Evolutionary conservation across 176 grass and related monocot genomes (phyloP).

Genomic region (Puccinellia tenuiflora): DNA sequence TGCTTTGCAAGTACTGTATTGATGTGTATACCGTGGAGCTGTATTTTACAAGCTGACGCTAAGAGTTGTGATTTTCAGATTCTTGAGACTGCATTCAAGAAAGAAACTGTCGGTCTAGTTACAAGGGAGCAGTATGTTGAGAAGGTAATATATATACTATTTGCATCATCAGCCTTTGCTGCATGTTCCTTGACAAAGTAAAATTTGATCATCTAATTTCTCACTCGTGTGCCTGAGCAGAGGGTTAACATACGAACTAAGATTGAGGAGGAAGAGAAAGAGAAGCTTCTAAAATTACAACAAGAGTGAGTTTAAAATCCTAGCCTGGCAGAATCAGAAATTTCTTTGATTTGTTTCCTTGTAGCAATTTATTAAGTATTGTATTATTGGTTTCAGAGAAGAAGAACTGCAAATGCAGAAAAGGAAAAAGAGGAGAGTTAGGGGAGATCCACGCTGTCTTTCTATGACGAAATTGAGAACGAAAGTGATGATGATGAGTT

Average conservation of each 20-base stretch:
- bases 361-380: conserved; percentile 4
- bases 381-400: conserved; percentile 52
- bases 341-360: neutral
- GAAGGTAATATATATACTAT: conserved; percentile 53
- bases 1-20: neutral
- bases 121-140: conserved; percentile 99
- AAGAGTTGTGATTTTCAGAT: conserved; percentile 47
- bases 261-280: conserved; percentile 97
- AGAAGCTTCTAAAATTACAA: conserved; percentile 94
- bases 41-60: neutral
- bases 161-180: neutral
- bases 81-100: conserved; percentile 98
- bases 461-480: conserved; percentile 76
- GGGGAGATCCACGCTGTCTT: conserved; percentile 84
- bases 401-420: conserved; percentile 89
- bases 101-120: conserved; percentile 95
- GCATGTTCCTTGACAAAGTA: neutral
- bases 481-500: conserved; percentile 85
- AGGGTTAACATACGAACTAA: conserved; percentile 94
- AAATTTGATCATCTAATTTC: neutral
- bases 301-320: conserved; percentile 52
- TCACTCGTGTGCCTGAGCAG: conserved; percentile 19
- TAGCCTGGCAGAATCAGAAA: neutral
- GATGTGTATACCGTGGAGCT: neutral
- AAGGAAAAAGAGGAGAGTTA: conserved; percentile 91